Percentiles rank a stretch among this genome's conserved stretches.
Conservation (phyloP, 2,329 filamentous ascomycete genomes). For the Xylaria multiplex region DNA sequence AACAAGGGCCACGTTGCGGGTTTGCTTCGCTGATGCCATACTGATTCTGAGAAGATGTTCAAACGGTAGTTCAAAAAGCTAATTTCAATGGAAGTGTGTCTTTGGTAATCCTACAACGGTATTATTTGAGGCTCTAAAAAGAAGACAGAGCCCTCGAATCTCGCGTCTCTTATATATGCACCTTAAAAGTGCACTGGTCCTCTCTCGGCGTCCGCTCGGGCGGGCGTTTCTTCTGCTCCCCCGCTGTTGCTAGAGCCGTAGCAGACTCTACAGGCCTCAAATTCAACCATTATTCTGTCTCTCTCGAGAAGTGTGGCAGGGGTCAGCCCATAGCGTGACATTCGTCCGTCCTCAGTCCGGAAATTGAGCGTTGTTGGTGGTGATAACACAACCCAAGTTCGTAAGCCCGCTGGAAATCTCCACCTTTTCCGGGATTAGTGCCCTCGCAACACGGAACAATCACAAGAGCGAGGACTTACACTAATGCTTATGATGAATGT, state of each 20-base stretch:
- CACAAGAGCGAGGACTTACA: conserved; percentile 18
- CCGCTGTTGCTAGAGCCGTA: not conserved
- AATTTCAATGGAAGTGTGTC: not conserved
- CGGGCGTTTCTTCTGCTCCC: not conserved
- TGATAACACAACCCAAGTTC: not conserved
- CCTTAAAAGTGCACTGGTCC: not conserved
- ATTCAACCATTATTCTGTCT: not conserved
- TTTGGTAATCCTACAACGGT: not conserved
- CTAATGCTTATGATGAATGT: not conserved
- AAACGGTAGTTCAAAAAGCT: not conserved
- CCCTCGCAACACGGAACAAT: conserved; percentile 30
- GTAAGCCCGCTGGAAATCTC: conserved; percentile 1
- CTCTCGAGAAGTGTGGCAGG: not conserved
- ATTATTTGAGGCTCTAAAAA: not conserved
- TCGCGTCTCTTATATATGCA: conserved; percentile 20
- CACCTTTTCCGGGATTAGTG: conserved; percentile 6
- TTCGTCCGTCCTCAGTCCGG: not conserved
- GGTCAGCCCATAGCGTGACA: not conserved
- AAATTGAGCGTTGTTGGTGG: not conserved
- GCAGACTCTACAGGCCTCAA: not conserved
- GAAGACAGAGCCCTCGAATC: not conserved
- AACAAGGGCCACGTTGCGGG: conserved; percentile 39
- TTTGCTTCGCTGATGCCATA: conserved; percentile 37
- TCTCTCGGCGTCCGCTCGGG: conserved; percentile 25
- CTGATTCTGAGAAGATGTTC: not conserved